Conservation (phyloP, 345 rosid genomes). For the Hypericum perforatum region DNA sequence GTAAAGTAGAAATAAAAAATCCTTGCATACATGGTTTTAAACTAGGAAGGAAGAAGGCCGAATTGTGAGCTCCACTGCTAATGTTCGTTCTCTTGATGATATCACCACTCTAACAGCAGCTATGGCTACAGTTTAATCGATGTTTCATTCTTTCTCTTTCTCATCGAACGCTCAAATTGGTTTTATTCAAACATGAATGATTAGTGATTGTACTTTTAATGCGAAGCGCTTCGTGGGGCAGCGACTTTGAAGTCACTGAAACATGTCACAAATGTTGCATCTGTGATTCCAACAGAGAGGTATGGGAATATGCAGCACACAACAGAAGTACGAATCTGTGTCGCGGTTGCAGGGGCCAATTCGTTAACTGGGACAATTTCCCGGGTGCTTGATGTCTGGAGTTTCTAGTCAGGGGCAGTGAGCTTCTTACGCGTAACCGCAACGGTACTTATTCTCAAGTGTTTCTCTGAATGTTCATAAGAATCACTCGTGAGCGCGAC, state of each 20-base stretch:
- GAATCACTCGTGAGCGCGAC: neutral
- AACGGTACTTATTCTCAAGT: slow-evolving; percentile 47
- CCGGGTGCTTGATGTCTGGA: slow-evolving; percentile 51
- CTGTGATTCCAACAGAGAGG: slow-evolving; percentile 66
- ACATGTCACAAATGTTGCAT: slow-evolving; percentile 68
- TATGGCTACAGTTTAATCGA: slow-evolving; percentile 73
- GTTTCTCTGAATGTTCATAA: too few species aligned
- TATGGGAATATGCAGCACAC: slow-evolving; percentile 31
- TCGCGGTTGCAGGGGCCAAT: slow-evolving; percentile 42
- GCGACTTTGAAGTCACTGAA: slow-evolving; percentile 81
- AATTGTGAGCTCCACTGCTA: slow-evolving; percentile 86
- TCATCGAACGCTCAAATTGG: too few species aligned
- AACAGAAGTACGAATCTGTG: slow-evolving; percentile 21
- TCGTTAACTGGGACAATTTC: slow-evolving; percentile 46
- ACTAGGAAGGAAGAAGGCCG: too few species aligned
- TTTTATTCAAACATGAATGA: neutral
- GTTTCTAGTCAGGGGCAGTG: slow-evolving; percentile 67
- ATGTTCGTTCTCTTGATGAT: slow-evolving; percentile 76
- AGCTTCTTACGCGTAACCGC: slow-evolving; percentile 89
- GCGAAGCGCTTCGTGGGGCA: slow-evolving; percentile 86
- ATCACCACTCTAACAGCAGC: slow-evolving; percentile 85
- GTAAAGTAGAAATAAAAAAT: too few species aligned
- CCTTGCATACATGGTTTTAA: too few species aligned
- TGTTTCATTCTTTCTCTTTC: neutral
- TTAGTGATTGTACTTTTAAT: neutral